These are phyloP conservation scores for Rubroshorea leprosula DNA, from an alignment of 345 rosid genomes.

Conservation along the genomic window DNA sequence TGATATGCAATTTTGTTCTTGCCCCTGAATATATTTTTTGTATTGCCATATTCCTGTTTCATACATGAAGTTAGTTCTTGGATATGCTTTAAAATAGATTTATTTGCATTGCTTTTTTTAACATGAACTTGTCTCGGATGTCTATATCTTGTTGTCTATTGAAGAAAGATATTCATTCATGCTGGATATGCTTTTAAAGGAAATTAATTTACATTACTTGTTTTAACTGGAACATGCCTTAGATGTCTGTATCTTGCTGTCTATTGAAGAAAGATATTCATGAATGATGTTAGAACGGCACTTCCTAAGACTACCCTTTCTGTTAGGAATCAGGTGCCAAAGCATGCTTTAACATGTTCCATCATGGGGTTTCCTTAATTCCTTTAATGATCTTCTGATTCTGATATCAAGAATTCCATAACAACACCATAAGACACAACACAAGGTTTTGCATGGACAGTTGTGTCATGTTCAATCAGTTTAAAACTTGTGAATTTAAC, in stretches of 20 bases:
- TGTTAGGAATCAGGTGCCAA: neutral
- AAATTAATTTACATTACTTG: neutral
- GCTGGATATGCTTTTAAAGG: neutral
- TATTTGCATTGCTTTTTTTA: neutral
- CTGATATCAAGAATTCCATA: neutral
- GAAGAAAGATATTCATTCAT: neutral
- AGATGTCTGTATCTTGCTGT: neutral
- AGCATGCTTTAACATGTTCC: neutral
- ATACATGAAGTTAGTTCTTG: neutral
- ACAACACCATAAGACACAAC: neutral
- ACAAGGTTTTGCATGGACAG: neutral
- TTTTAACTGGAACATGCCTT: neutral
- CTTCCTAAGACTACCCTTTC: neutral
- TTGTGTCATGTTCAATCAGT: too few relatives aligned
- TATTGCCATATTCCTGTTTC: neutral
- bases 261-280: neutral
- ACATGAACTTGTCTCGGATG: neutral
- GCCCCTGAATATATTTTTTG: slow-evolving; percentile 6
- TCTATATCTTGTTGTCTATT: neutral
- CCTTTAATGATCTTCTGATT: neutral
- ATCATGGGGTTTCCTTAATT: neutral
- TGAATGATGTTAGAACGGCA: neutral
- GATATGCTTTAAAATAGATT: slow-evolving; percentile 1
- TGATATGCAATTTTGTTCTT: slow-evolving; percentile 8
- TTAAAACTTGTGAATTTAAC: neutral